Base-by-base conservation (phyloP, 2,329 filamentous ascomycete species). In the Plectosphaerella cucumerina region DNA sequence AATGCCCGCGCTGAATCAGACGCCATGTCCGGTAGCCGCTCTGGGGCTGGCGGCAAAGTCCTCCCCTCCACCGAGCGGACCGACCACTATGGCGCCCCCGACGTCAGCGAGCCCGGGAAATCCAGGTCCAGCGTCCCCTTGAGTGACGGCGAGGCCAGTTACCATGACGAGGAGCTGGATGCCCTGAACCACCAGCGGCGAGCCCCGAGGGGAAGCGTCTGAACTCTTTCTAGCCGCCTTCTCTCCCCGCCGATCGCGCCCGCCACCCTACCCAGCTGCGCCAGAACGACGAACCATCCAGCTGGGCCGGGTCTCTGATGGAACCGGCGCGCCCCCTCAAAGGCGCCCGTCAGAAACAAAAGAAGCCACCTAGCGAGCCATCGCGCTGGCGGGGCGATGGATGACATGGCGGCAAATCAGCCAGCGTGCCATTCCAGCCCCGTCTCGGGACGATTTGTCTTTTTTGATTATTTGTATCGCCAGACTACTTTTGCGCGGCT, bases 1-100 rank as follows among this genome's bases (percentile, higher is more conserved):
- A 80, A 79, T 56, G 76, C 77, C 3, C 71, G 73, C 48, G 74
- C 71, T 48, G 79, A 82, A 64, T 70, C 72, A 6, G 73, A 78
- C 52, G 75, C 71, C 51, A 76, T 73, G 66, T 57, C 54, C 50
- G 52, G 50, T 12, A 41, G 12, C 50, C 47, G 47, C 26, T 12
- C 39, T 18, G 39, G 39, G 20, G 57, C 54, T 26, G 69, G 74
- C 48, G 63, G 64, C 56, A 71, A 68, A 53, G 58, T 72, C n/a
- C 57, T 71, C 22, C 59, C 62, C 44, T 66, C 67, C 39, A 74
- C 67, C 41, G 69, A 74, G 60, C 62, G 66, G 34, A 58, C 58
- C 44, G 70, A 72, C 26, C 71, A 69, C 58, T 42, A 42, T 18
- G 39, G 39, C 39, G 39, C 39, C 39, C 39, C 39, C 39, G 39